Conservation (phyloP, 176 grass and related monocot genomes). For the Eleusine coracana region DNA sequence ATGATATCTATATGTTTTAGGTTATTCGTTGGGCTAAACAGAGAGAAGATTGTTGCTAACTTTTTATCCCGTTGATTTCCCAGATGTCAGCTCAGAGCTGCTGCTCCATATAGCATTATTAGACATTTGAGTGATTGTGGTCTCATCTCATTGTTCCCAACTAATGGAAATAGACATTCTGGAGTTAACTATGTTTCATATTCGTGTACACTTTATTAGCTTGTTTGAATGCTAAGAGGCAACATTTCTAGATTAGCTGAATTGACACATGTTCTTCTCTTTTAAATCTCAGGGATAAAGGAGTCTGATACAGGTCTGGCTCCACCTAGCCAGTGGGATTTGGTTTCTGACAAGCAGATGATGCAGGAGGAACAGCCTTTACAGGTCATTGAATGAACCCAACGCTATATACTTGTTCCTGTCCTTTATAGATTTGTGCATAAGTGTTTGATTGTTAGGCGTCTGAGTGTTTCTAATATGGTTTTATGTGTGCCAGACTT, state of each 20-base stretch:
- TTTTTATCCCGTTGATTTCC: conserved; percentile 1
- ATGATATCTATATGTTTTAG: background rate
- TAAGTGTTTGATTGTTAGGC: conserved; percentile 1
- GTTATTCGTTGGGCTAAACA: background rate
- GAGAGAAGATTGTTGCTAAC: background rate
- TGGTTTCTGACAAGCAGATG: conserved; percentile 98
- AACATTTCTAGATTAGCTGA: conserved; percentile 1
- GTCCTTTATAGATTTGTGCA: background rate
- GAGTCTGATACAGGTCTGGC: conserved; percentile 96
- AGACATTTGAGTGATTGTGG: background rate
- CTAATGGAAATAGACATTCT: background rate
- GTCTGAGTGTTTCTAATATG: background rate
- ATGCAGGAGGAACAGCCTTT: conserved; percentile 93
- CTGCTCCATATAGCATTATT: background rate
- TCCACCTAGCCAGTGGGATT: conserved; percentile 92
- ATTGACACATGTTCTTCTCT: background rate
- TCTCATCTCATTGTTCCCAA: background rate
- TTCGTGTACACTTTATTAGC: background rate
- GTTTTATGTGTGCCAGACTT: background rate
- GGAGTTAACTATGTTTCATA: background rate
- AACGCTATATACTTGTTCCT: background rate
- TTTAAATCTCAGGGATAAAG: conserved; percentile 76
- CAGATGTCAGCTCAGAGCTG: background rate
- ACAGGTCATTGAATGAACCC: conserved; percentile 55
- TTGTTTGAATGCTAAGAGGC: conserved; percentile 23